These are phyloP conservation scores for Phaeolepiota aurea DNA, from an alignment of 768 basidiomycete genomes.

Conservation along the genomic window DNA sequence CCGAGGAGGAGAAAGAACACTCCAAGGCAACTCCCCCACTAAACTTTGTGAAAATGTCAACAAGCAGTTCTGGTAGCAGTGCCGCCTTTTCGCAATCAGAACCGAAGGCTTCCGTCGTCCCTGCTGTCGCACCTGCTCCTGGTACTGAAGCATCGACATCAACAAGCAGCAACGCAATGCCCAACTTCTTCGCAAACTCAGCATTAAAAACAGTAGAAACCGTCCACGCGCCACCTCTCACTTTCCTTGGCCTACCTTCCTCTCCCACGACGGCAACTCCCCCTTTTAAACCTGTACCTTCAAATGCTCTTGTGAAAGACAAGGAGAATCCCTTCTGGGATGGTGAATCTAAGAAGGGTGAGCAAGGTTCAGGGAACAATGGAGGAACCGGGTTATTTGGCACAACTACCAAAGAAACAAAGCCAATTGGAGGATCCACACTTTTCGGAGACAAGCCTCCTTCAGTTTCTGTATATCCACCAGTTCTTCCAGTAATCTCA, in stretches of 20 bases:
- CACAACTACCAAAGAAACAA: conserved; percentile 4
- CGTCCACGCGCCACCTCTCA: too few relatives aligned
- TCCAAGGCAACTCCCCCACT: conserved; percentile 7
- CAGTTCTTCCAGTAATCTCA: background rate
- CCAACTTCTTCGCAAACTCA: conserved; percentile 60
- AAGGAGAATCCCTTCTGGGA: conserved; percentile 36
- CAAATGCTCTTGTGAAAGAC: conserved; percentile 25
- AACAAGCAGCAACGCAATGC: conserved; percentile 24
- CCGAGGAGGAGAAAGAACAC: conserved; percentile 1
- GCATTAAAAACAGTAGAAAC: too few relatives aligned
- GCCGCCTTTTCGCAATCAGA: too few relatives aligned
- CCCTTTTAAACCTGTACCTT: conserved; percentile 8
- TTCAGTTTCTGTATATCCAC: too few relatives aligned
- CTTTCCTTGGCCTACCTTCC: too few relatives aligned
- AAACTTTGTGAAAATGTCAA: too few relatives aligned
- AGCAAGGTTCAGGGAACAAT: conserved; percentile 4
- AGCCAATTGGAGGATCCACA: too few relatives aligned
- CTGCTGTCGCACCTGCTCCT: conserved; percentile 1
- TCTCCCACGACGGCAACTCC: too few relatives aligned
- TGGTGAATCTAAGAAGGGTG: conserved; percentile 19
- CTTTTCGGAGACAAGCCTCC: too few relatives aligned
- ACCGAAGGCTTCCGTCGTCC: too few relatives aligned
- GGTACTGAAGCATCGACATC: conserved; percentile 2
- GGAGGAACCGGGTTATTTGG: conserved; percentile 6
- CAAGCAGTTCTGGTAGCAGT: too few relatives aligned